Percentiles rank a stretch among this genome's conserved stretches.
Conservation (phyloP, 805 yeast species). For the Lipomyces japonicus region DNA sequence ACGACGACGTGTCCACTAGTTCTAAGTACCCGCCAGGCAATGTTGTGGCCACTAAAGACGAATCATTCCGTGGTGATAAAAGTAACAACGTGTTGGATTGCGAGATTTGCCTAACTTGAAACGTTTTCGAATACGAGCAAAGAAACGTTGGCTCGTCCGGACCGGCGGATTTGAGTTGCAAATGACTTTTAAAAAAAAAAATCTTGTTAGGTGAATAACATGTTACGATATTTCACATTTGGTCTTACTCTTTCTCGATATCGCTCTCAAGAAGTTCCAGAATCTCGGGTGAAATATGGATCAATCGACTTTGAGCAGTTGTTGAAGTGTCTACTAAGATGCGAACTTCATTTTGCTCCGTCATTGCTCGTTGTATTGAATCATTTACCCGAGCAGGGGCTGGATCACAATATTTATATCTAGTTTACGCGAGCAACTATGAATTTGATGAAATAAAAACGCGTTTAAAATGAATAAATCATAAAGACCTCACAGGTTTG, state of each 20-base stretch:
- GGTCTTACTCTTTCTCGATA: conserved; percentile 10
- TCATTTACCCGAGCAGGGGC: too few species aligned
- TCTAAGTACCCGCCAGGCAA: conserved; percentile 21
- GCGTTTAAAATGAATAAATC: too few species aligned
- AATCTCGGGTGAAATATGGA: conserved; percentile 23
- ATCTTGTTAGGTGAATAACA: too few species aligned
- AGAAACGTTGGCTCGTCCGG: conserved; percentile 47
- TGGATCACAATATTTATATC: too few species aligned
- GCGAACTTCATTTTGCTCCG: too few species aligned
- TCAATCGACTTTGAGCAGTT: conserved; percentile 2
- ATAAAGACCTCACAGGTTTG: too few species aligned
- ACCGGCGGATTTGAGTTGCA: conserved; percentile 11
- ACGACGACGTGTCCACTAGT: too few species aligned
- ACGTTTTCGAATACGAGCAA: conserved; percentile 58
- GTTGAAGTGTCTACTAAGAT: too few species aligned
- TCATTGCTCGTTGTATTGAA: too few species aligned
- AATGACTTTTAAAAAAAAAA: not conserved
- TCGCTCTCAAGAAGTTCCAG: conserved; percentile 11
- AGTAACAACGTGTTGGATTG: conserved; percentile 82
- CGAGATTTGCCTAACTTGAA: conserved; percentile 67
- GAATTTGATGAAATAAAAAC: too few species aligned
- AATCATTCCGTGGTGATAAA: conserved; percentile 35
- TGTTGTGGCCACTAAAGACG: conserved; percentile 1
- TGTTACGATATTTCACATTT: too few species aligned
- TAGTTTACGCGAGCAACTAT: too few species aligned